These are phyloP conservation scores for Mycosphaerella arachidis DNA, from an alignment of 2,329 filamentous ascomycete species.

Conservation along the genomic window DNA sequence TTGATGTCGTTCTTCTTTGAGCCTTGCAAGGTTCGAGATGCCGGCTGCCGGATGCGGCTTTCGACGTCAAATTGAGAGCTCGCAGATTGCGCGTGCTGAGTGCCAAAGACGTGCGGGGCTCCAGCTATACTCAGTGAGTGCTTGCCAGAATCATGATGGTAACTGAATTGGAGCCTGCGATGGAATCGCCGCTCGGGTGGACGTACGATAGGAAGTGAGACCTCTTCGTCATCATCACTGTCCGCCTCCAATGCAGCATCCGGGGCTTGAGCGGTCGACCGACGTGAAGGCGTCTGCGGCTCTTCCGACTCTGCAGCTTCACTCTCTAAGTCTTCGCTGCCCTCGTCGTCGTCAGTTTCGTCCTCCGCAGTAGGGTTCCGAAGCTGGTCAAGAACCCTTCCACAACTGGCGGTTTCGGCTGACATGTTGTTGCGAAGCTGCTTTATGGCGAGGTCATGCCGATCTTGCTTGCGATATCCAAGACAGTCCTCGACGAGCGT, in stretches of 20 bases:
- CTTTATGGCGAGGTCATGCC: slow-evolving; percentile 66
- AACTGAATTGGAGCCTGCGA: slow-evolving; percentile 11
- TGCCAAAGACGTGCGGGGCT: slow-evolving; percentile 18
- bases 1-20: slow-evolving; percentile 20
- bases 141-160: slow-evolving; percentile 6
- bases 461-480: slow-evolving; percentile 66
- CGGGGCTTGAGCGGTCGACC: neutral
- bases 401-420: slow-evolving; percentile 59
- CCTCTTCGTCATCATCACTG: slow-evolving; percentile 20
- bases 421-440: slow-evolving; percentile 71
- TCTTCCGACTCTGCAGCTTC: neutral
- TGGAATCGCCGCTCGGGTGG: slow-evolving; percentile 10
- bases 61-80: slow-evolving; percentile 33
- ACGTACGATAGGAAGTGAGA: slow-evolving; percentile 19
- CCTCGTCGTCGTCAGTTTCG: slow-evolving; percentile 11
- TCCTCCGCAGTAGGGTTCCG: slow-evolving; percentile 12
- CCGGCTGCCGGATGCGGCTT: slow-evolving; percentile 3
- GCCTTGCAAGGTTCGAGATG: slow-evolving; percentile 7
- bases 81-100: slow-evolving; percentile 34
- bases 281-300: neutral
- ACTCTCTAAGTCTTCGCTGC: slow-evolving; percentile 16
- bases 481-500: slow-evolving; percentile 85
- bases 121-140: slow-evolving; percentile 21
- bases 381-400: slow-evolving; percentile 39
- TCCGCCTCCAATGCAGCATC: slow-evolving; percentile 14